Evolutionary conservation across 495 filamentous ascomycete genomes (phyloP).

Genomic region (Platismatia glauca): DNA sequence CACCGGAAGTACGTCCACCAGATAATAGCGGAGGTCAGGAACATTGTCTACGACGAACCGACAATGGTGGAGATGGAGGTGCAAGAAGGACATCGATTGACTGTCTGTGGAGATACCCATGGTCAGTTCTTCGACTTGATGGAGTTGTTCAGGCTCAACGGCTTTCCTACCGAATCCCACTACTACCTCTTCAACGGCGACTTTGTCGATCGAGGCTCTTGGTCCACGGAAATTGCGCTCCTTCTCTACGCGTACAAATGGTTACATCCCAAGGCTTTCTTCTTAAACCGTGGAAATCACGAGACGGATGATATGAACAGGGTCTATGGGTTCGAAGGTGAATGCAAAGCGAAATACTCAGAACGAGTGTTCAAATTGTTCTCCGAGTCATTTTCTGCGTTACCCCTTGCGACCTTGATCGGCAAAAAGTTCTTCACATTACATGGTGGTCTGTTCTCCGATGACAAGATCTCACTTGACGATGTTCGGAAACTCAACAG

Average conservation of each 20-base stretch:
- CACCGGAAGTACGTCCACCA: conserved; percentile 96
- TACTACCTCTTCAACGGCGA: conserved; percentile 98
- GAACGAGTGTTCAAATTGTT: conserved; percentile 95
- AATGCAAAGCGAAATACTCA: conserved; percentile 96
- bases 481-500: conserved; percentile 89
- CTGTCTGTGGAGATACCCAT: conserved; percentile 96
- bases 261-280: conserved; percentile 78
- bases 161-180: conserved; percentile 71
- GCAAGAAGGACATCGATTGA: conserved; percentile 64
- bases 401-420: conserved; percentile 87
- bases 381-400: conserved; percentile 93
- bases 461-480: conserved; percentile 85
- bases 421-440: conserved; percentile 87
- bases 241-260: conserved; percentile 95
- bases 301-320: conserved; percentile 99
- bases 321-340: conserved; percentile 96
- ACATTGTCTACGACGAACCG: conserved; percentile 82
- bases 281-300: conserved; percentile 97
- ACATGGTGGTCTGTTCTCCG: conserved; percentile 94
- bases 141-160: conserved; percentile 90
- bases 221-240: conserved; percentile 93
- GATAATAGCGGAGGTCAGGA: conserved; percentile 81
- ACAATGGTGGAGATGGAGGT: conserved; percentile 96
- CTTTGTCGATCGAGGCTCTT: conserved; percentile 95
- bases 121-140: conserved; percentile 98